Percentiles rank a stretch among this genome's conserved stretches.
These are phyloP conservation scores for Exidia glandulosa DNA, from an alignment of 768 basidiomycete genomes.

Conservation along the genomic window DNA sequence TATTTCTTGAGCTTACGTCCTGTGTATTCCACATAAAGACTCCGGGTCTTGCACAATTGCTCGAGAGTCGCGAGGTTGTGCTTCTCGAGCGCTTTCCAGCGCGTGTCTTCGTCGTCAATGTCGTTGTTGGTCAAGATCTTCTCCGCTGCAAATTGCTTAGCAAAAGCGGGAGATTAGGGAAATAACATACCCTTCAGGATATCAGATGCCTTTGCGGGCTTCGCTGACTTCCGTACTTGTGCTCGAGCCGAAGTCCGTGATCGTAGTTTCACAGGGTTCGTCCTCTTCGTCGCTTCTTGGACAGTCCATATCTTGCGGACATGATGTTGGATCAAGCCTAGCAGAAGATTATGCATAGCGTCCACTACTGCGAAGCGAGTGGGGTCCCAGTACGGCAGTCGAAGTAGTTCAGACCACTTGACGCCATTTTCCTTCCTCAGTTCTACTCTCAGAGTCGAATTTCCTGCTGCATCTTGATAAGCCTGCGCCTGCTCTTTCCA, in stretches of 20 bases:
- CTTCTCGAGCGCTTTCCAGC: neutral
- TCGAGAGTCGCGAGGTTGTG: neutral
- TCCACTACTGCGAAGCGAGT: conserved; percentile 19
- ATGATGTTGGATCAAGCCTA: conserved; percentile 7
- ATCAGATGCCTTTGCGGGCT: neutral
- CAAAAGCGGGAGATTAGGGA: no score
- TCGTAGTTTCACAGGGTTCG: neutral
- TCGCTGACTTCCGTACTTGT: neutral
- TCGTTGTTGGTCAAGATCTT: neutral
- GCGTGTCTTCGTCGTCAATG: neutral
- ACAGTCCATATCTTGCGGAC: neutral
- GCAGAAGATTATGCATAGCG: conserved; percentile 27
- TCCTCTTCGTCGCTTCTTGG: neutral
- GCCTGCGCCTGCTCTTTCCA: conserved; percentile 1
- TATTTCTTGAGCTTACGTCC: neutral
- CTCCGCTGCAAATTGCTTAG: no score
- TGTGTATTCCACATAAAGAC: neutral
- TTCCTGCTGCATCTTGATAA: conserved; percentile 16
- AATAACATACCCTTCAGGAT: neutral
- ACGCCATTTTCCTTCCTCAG: conserved; percentile 16
- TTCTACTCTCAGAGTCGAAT: conserved; percentile 4
- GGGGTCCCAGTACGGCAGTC: conserved; percentile 26
- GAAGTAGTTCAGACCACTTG: conserved; percentile 19
- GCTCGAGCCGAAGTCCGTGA: neutral
- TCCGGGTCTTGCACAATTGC: neutral